A percentile compares a stretch with the other conserved stretches of the same genome.
phyloP scores from a whole-genome alignment of 768 basidiomycete species.

The Leccinellum luteum region DNA sequence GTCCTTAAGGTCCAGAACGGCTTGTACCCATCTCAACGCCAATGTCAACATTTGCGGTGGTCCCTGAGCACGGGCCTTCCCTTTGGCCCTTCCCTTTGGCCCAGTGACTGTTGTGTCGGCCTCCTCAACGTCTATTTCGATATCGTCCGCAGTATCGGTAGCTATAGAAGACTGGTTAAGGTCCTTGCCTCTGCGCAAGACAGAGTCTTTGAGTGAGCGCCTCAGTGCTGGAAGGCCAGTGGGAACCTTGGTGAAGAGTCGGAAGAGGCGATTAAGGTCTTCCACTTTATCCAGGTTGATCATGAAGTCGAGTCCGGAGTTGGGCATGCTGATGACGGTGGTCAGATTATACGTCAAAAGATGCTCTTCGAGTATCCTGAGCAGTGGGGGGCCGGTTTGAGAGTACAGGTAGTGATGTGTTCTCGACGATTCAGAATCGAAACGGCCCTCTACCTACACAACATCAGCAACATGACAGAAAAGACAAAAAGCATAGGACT shows the following conservation, averaged over 20 bases:
- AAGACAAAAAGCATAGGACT: slow-evolving; percentile 26
- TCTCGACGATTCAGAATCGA: slow-evolving; percentile 80
- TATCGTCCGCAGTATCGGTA: slow-evolving; percentile 35
- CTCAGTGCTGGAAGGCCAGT: slow-evolving; percentile 64
- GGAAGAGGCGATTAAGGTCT: slow-evolving; percentile 78
- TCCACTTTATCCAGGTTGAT: slow-evolving; percentile 74
- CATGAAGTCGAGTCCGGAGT: slow-evolving; percentile 86
- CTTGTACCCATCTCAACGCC: slow-evolving; percentile 92
- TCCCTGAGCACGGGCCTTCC: slow-evolving; percentile 46
- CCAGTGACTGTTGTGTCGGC: slow-evolving; percentile 34
- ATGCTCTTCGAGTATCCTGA: slow-evolving; percentile 70
- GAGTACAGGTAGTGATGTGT: slow-evolving; percentile 84
- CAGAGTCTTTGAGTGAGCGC: slow-evolving; percentile 65
- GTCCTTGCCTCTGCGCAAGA: slow-evolving; percentile 69
- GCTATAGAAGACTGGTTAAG: slow-evolving; percentile 67
- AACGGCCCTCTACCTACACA: slow-evolving; percentile 70
- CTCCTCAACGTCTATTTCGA: slow-evolving; percentile 35
- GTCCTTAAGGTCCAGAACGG: slow-evolving; percentile 88
- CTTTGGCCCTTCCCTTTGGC: slow-evolving; percentile 53
- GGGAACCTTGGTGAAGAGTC: slow-evolving; percentile 66
- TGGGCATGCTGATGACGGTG: slow-evolving; percentile 72
- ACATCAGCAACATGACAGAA: slow-evolving; percentile 10
- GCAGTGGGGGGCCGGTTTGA: slow-evolving; percentile 65
- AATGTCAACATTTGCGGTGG: slow-evolving; percentile 43
- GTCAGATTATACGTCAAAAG: slow-evolving; percentile 76